A percentile compares a stretch with the other conserved stretches of the same genome.
phyloP scores from a whole-genome alignment of 2,329 filamentous ascomycete genomes.

The Capronia coronata region DNA sequence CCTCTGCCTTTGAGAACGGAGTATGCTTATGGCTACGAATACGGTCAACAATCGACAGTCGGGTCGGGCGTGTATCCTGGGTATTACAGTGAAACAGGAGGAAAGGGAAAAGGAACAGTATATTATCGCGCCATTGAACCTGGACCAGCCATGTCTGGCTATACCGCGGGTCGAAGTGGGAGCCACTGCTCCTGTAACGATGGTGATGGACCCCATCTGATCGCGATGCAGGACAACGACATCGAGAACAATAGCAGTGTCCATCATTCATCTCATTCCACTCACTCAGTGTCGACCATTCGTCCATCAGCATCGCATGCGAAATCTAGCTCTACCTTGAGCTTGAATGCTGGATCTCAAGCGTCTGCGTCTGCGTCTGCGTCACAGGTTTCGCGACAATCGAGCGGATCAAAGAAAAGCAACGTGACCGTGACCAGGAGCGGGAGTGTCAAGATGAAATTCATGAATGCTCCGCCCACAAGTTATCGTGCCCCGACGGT shows the following conservation, averaged over 20 bases:
- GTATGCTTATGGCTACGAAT: neutral
- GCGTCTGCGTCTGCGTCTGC: conserved; percentile 3
- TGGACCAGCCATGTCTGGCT: conserved; percentile 9
- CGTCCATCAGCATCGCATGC: neutral
- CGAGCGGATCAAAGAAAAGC: conserved; percentile 8
- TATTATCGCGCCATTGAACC: conserved; percentile 22
- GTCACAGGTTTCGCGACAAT: conserved; percentile 10
- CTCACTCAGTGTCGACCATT: neutral
- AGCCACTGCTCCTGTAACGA: neutral
- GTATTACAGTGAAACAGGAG: no score
- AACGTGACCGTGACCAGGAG: neutral
- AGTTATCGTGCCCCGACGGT: conserved; percentile 26
- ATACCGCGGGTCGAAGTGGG: neutral
- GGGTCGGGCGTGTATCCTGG: conserved; percentile 8
- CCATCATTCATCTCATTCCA: no score
- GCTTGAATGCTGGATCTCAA: neutral
- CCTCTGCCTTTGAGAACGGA: conserved; percentile 10
- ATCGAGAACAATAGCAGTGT: no score
- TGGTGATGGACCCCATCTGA: conserved; percentile 15
- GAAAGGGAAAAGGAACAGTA: no score
- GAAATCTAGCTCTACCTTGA: no score
- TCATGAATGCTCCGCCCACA: conserved; percentile 20
- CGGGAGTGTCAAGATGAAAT: neutral
- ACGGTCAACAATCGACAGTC: conserved; percentile 8
- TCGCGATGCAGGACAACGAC: conserved; percentile 27